phyloP scores from a whole-genome alignment of 805 yeast species.

The Wickerhamomyces strasburgensis region DNA sequence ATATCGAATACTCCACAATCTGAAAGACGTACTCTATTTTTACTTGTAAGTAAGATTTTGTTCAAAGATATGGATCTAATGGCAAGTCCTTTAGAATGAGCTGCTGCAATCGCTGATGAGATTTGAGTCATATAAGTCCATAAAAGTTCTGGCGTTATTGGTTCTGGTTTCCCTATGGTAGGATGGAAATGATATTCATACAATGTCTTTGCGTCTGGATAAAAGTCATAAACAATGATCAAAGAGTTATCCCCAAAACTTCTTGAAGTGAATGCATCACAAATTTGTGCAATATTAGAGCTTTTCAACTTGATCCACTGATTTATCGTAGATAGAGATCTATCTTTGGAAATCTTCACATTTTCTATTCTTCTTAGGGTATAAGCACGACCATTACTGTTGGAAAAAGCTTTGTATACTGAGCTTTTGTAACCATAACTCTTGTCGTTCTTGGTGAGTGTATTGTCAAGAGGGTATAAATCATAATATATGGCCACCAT shows the following conservation, averaged over 20 bases:
- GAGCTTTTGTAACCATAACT: slow-evolving; percentile 53
- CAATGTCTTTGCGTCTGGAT: slow-evolving; percentile 70
- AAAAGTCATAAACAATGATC: slow-evolving; percentile 77
- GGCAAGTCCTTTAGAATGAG: slow-evolving; percentile 61
- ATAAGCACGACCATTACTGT: slow-evolving; percentile 71
- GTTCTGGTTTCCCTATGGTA: slow-evolving; percentile 35
- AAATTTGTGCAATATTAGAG: slow-evolving; percentile 60
- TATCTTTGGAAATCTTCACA: slow-evolving; percentile 49
- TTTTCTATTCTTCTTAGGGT: slow-evolving; percentile 70
- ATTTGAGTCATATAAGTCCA: slow-evolving; percentile 80
- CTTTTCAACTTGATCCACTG: slow-evolving; percentile 57
- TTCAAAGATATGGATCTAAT: slow-evolving; percentile 60
- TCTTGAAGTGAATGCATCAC: slow-evolving; percentile 82
- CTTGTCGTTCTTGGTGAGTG: slow-evolving; percentile 29
- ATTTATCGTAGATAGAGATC: slow-evolving; percentile 54
- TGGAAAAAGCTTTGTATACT: slow-evolving; percentile 76
- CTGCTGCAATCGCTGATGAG: slow-evolving; percentile 57
- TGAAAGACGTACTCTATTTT: slow-evolving; percentile 65
- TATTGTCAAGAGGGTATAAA: slow-evolving; percentile 71
- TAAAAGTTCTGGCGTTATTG: slow-evolving; percentile 55
- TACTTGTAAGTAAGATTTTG: slow-evolving; percentile 68
- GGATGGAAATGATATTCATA: slow-evolving; percentile 60
- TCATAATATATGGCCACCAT: slow-evolving; percentile 81
- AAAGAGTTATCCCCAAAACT: slow-evolving; percentile 80
- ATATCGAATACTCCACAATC: slow-evolving; percentile 72